Evolutionary conservation across 495 filamentous ascomycete species (phyloP), one percentile per base, ranked within the genome.

Genomic region (Hapsidospora chrysogenum): DNA sequence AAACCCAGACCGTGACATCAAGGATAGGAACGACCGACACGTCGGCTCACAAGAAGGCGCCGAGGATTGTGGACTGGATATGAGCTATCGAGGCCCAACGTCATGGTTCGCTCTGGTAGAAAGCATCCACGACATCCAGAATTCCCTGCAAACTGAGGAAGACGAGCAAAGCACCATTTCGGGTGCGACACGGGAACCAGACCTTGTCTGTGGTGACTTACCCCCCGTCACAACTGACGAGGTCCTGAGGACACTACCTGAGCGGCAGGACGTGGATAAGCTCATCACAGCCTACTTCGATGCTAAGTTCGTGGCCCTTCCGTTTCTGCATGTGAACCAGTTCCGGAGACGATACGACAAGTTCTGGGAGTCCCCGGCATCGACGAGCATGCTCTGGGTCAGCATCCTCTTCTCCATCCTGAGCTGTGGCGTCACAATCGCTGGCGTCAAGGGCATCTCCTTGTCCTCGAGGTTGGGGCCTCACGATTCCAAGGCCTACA

Each of bases 21-120:
- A n/a, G n/a, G n/a, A n/a, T n/a, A n/a, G n/a, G n/a, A 9, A 35
- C 40, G 26, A 7, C 32, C 19, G 36, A 28, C 17, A 37, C 42
- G 29, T 9, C 15, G 17, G 17, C 17, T 18, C 11, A 4, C 4
- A 13, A 16, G 17, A 7, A 16, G 9, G 16, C 9, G 42, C 33
- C 32, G 48, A 25, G 42, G 52, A 42, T 43, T 48, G 40, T 19
- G 16, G 49, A 49, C 37, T 47, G 40, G 53, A 50, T 40, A 42
- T 44, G 17, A 49, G 40, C 10, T 67, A 66, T 34, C 54, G 64
- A 27, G 62, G 58, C 11, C 54, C 50, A 6, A 61, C 61, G 14
- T 58, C 68, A 35, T 67, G 62, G 63, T 53, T 60, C 17, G 53
- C 64, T 1, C 60, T 71, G 21, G 50, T 68, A 4, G 56, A 68